phyloP scores from a whole-genome alignment of 768 basidiomycete genomes.

The Lactarius evosmus region DNA sequence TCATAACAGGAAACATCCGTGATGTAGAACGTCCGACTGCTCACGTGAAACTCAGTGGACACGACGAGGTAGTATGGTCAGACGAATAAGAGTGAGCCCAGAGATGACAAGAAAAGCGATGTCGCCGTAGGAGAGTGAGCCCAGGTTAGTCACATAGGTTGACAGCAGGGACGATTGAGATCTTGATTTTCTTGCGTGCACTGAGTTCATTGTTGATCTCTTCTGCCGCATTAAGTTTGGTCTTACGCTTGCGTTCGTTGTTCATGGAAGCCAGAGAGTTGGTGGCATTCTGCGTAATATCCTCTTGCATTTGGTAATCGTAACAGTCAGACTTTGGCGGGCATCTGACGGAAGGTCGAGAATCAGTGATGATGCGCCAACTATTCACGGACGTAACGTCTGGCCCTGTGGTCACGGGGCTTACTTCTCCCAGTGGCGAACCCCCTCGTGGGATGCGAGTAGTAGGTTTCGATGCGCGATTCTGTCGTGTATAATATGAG shows the following conservation, averaged over 20 bases:
- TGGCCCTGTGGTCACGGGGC: not conserved
- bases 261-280: constrained; percentile 25
- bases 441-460: not conserved
- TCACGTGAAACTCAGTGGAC: not conserved
- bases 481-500: constrained; percentile 7
- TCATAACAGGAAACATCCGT: not conserved
- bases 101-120: not conserved
- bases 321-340: not conserved
- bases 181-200: constrained; percentile 61
- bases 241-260: constrained; percentile 38
- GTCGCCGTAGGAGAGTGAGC: not conserved
- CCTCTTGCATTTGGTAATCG: constrained; percentile 42
- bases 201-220: constrained; percentile 31
- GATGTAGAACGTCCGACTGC: not conserved
- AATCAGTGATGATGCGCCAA: not conserved
- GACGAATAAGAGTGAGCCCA: not conserved
- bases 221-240: constrained; percentile 24
- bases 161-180: constrained; percentile 64
- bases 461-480: constrained; percentile 18
- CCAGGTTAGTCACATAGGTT: constrained; percentile 66
- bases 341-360: not conserved
- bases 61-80: not conserved
- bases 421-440: not conserved
- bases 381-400: not conserved
- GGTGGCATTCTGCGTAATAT: constrained; percentile 33